Evolutionary conservation across 768 basidiomycete species (phyloP).

Genomic region (Sporobolomyces phaffii): DNA sequence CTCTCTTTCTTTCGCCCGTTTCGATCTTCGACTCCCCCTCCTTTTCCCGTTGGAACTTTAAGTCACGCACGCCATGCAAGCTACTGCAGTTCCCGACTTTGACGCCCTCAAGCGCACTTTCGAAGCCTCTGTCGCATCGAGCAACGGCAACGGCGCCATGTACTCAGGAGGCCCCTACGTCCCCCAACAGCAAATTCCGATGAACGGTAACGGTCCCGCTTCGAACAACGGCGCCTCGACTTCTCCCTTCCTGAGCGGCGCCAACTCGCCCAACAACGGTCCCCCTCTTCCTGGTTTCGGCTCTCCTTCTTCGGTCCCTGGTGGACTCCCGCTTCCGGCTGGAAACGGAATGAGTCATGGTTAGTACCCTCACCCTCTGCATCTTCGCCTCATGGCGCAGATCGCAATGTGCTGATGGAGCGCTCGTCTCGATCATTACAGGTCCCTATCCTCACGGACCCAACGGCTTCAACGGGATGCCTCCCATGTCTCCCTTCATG

Average conservation of each 20-base stretch:
- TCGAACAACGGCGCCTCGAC: slow-evolving; percentile 15
- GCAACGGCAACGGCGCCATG: background rate
- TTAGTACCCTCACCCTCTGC: background rate
- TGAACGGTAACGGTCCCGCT: background rate
- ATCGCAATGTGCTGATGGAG: no score
- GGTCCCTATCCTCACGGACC: background rate
- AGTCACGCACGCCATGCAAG: background rate
- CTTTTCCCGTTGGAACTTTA: background rate
- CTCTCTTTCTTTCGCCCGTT: background rate
- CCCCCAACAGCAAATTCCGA: slow-evolving; percentile 14
- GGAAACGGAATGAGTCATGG: background rate
- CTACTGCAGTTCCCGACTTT: slow-evolving; percentile 17
- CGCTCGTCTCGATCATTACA: background rate
- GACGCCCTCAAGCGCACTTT: slow-evolving; percentile 35
- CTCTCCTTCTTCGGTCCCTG: slow-evolving; percentile 9
- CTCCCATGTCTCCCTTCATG: slow-evolving; percentile 24
- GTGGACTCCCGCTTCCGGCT: background rate
- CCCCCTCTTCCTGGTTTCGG: background rate
- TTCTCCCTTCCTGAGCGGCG: slow-evolving; percentile 11
- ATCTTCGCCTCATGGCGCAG: no score
- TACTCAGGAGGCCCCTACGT: background rate
- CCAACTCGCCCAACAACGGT: slow-evolving; percentile 27
- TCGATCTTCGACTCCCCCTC: background rate
- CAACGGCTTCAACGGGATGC: slow-evolving; percentile 11
- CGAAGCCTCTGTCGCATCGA: slow-evolving; percentile 5